Evolutionary conservation across 176 grass and related monocot genomes (phyloP), one percentile per base, ranked within the genome.

Genomic region (Phyllostachys edulis): DNA sequence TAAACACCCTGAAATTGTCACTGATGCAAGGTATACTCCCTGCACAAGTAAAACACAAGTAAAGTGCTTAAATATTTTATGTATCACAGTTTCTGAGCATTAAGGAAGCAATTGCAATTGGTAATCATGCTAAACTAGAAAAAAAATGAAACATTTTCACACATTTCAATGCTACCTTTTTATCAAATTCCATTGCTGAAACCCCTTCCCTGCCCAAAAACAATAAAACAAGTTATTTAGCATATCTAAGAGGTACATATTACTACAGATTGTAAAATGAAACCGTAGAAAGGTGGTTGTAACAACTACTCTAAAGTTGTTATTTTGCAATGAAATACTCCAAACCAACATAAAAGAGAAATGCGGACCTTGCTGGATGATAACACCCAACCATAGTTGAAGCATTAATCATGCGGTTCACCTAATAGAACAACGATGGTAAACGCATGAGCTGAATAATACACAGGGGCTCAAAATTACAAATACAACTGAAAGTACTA

Each of bases 11-110:
- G 93, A 90, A 78, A 82, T 73, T 87, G 96, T 95, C 63, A 95
- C 93, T 68, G 92, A 94, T 70, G 96, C 93, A 87, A 98, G 80
- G 87, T 98, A 98, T 73, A 95, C 82, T 90, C 96, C 96, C 96
- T 98, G 83, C 73, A 87, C 26, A 75, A 32, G 66, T 77, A 56
- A 86, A 60, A 60, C 63, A 55, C 21, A 80, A 86, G 69, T 40
- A 86, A 88, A 40, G 45, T 87, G 63, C 64, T 69, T 54, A 75
- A 84, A 75, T n/a, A 61, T 32, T 54, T 78, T 51, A 69, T 38
- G 1, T 68, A 73, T 46, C 51, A 82, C 24, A 41, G 29, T 71
- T 26, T 85, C 32, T 42, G 56, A 45, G 9, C 59, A 14, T 47
- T 12, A 40, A 54, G 32, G 13, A 50, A 34, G 34, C 21, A 77